phyloP scores from a whole-genome alignment of 2,329 filamentous ascomycete species.

The Hymenoscyphus occultus region DNA sequence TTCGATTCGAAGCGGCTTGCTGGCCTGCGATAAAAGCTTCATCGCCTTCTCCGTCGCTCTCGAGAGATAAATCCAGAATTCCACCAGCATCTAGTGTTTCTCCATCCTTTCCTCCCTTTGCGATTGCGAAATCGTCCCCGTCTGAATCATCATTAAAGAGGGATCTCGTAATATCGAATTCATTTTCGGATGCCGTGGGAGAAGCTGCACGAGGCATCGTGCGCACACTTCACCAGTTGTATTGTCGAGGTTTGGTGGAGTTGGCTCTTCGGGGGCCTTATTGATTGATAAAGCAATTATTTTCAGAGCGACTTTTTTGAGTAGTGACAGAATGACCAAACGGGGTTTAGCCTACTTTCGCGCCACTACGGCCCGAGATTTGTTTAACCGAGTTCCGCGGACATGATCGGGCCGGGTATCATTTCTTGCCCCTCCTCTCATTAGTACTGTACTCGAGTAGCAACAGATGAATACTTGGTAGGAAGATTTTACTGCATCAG shows the following conservation, averaged over 20 bases:
- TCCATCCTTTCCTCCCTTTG: conserved; percentile 37
- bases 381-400: background rate
- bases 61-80: conserved; percentile 56
- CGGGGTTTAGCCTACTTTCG: background rate
- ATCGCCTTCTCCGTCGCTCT: conserved; percentile 64
- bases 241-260: conserved; percentile 1
- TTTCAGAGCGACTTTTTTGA: conserved; percentile 5
- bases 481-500: too few relatives aligned
- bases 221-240: background rate
- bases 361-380: background rate
- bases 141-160: conserved; percentile 63
- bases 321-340: background rate
- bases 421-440: background rate
- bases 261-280: conserved; percentile 6
- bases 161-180: conserved; percentile 82
- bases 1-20: conserved; percentile 85
- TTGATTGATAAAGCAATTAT: conserved; percentile 12
- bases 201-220: conserved; percentile 74
- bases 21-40: conserved; percentile 87
- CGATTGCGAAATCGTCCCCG: conserved; percentile 40
- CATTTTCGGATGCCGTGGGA: conserved; percentile 81
- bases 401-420: background rate
- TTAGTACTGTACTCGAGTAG: too few relatives aligned
- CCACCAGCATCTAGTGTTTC: conserved; percentile 57
- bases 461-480: too few relatives aligned